These are phyloP conservation scores for Pyrus pyrifolia DNA, from an alignment of 306 rosid genomes.

Conservation along the genomic window DNA sequence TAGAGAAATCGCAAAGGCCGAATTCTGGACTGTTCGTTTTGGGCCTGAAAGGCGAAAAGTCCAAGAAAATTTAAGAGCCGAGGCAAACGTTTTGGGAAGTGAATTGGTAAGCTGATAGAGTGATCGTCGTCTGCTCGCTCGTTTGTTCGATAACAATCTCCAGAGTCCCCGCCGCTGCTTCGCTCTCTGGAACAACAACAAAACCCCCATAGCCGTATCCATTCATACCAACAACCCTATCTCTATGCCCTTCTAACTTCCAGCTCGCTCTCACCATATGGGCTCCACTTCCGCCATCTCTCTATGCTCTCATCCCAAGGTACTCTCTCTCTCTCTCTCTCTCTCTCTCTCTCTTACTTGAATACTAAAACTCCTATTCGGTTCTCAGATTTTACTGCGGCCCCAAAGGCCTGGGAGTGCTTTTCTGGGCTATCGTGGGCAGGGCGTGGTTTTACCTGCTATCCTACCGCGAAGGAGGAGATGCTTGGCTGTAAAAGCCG, in stretches of 20 bases:
- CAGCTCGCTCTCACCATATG: slow-evolving; percentile 26
- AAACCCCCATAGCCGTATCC: not conserved
- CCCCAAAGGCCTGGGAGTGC: slow-evolving; percentile 7
- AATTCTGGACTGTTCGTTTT: not conserved
- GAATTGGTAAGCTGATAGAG: not conserved
- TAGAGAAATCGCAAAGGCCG: not conserved
- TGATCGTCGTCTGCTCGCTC: not conserved
- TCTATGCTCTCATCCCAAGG: slow-evolving; percentile 52
- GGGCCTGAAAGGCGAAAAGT: not conserved
- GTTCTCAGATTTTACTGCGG: slow-evolving; percentile 23
- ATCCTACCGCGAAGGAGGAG: slow-evolving; percentile 17
- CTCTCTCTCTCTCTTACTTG: not conserved
- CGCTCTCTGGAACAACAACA: not conserved
- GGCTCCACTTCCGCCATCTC: slow-evolving; percentile 53
- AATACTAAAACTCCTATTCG: not conserved
- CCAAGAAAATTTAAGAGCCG: not conserved
- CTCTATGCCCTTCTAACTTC: slow-evolving; percentile 14
- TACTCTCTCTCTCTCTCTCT: slow-evolving; percentile 1
- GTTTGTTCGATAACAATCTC: not conserved
- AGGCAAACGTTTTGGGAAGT: not conserved
- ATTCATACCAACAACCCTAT: not conserved
- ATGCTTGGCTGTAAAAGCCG: slow-evolving; percentile 37
- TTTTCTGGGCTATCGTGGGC: slow-evolving; percentile 8
- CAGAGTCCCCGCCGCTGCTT: slow-evolving; percentile 7
- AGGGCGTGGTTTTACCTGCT: slow-evolving; percentile 22